Percentiles rank a stretch among this genome's conserved stretches.
Evolutionary conservation across 148 eudicot genomes (phyloP).

Genomic region (Nepenthes gracilis): DNA sequence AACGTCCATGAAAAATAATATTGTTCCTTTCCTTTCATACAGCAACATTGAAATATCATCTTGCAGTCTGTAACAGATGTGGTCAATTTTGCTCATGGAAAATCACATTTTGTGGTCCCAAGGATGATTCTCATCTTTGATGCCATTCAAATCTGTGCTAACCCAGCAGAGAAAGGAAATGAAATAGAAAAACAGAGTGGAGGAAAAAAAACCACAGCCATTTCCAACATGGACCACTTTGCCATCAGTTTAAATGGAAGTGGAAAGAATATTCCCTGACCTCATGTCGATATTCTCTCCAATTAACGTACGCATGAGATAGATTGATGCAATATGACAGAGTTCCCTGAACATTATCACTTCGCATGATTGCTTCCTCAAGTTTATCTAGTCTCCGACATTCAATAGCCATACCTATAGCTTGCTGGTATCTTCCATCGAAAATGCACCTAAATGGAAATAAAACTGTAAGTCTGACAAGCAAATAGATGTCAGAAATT

Average conservation of each 20-base stretch:
- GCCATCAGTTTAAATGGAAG: background rate
- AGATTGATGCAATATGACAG: conserved; percentile 74
- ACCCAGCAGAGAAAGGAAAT: too few species aligned
- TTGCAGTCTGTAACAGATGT: too few species aligned
- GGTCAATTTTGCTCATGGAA: too few species aligned
- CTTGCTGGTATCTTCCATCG: conserved; percentile 85
- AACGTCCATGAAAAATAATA: too few species aligned
- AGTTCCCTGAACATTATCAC: conserved; percentile 68
- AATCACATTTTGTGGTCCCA: too few species aligned
- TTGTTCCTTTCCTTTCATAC: too few species aligned
- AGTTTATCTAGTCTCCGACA: conserved; percentile 86
- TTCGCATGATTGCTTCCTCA: conserved; percentile 72
- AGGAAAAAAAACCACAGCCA: too few species aligned
- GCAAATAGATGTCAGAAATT: background rate
- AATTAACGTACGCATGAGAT: conserved; percentile 64
- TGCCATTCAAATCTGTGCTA: too few species aligned
- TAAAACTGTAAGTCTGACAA: conserved; percentile 7
- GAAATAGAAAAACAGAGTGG: too few species aligned
- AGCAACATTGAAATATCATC: too few species aligned
- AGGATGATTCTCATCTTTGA: too few species aligned
- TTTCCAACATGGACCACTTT: background rate
- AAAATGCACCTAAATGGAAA: conserved; percentile 46
- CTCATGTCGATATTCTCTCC: conserved; percentile 86
- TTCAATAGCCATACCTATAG: conserved; percentile 83
- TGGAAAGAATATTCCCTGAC: conserved; percentile 16